Evolutionary conservation across 2,329 filamentous ascomycete species (phyloP).

Genomic region (Endocalyx cinctus): DNA sequence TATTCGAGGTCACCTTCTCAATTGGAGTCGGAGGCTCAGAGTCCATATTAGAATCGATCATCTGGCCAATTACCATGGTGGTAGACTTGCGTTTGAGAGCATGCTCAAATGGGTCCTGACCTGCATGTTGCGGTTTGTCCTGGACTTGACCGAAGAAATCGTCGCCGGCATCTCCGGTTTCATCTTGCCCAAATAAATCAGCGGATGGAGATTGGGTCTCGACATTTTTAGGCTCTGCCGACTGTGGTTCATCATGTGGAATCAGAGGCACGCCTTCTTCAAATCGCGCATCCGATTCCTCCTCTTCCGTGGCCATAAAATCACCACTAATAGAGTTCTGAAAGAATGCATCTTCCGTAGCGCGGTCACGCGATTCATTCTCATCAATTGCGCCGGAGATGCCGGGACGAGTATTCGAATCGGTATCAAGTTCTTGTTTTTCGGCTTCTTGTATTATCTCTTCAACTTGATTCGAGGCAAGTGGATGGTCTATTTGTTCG

Average conservation of each 20-base stretch:
- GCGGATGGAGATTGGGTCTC: not conserved
- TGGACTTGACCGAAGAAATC: slow-evolving; percentile 60
- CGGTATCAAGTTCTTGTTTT: slow-evolving; percentile 39
- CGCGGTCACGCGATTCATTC: slow-evolving; percentile 2
- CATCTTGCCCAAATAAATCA: slow-evolving; percentile 37
- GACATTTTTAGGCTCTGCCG: slow-evolving; percentile 20
- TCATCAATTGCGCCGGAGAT: not conserved
- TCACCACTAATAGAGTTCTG: slow-evolving; percentile 40
- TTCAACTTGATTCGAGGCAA: slow-evolving; percentile 47
- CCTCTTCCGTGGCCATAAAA: slow-evolving; percentile 33
- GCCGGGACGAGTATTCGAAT: no score
- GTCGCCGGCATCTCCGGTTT: slow-evolving; percentile 44
- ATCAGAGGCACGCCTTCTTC: slow-evolving; percentile 68
- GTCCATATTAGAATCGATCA: slow-evolving; percentile 12
- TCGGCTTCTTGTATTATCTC: slow-evolving; percentile 51
- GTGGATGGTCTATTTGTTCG: slow-evolving; percentile 32
- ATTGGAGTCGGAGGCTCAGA: slow-evolving; percentile 19
- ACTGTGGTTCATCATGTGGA: slow-evolving; percentile 29
- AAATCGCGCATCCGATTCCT: slow-evolving; percentile 54
- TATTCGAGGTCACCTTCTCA: slow-evolving; percentile 12
- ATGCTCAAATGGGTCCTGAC: slow-evolving; percentile 22
- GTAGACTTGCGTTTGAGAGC: slow-evolving; percentile 65
- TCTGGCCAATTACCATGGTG: slow-evolving; percentile 54
- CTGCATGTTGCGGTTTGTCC: slow-evolving; percentile 21
- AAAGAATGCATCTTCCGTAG: slow-evolving; percentile 27